These are phyloP conservation scores for Trichoderma oligosporum DNA, from an alignment of 2,329 filamentous ascomycete genomes.

Conservation along the genomic window DNA sequence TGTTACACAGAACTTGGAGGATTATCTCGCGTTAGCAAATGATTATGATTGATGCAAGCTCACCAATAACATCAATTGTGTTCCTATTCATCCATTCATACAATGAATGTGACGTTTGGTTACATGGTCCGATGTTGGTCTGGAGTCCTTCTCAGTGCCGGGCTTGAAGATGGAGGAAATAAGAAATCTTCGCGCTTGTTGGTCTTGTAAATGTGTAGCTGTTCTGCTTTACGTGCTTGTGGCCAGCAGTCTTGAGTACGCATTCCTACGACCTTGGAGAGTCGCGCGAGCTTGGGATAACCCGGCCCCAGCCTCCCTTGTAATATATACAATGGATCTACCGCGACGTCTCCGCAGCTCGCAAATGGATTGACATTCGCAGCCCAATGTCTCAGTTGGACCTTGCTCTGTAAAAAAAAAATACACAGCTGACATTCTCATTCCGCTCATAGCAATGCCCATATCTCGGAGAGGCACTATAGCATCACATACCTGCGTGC, in stretches of 20 bases:
- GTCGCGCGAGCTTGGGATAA: not conserved
- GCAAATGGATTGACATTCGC: not conserved
- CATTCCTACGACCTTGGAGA: not conserved
- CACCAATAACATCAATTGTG: too few relatives aligned
- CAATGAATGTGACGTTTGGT: too few relatives aligned
- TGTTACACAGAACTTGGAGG: too few relatives aligned
- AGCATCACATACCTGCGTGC: not conserved
- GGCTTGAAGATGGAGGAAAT: too few relatives aligned
- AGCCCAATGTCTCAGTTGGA: not conserved
- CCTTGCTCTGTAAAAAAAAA: not conserved
- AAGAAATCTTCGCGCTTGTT: too few relatives aligned
- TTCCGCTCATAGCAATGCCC: not conserved
- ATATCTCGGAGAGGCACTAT: not conserved
- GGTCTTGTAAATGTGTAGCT: too few relatives aligned
- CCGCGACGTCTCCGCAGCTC: not conserved
- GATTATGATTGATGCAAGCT: too few relatives aligned
- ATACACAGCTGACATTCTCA: not conserved
- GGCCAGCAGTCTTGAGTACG: not conserved
- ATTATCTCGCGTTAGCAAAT: too few relatives aligned
- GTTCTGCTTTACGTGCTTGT: too few relatives aligned
- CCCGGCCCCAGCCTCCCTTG: constrained; percentile 1
- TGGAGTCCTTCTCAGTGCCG: too few relatives aligned
- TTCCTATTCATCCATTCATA: too few relatives aligned
- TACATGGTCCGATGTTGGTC: too few relatives aligned
- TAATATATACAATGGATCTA: not conserved